Percentiles rank a stretch among this genome's conserved stretches.
Conservation (phyloP, 2,329 filamentous ascomycete species). For the Geosmithia flava region DNA sequence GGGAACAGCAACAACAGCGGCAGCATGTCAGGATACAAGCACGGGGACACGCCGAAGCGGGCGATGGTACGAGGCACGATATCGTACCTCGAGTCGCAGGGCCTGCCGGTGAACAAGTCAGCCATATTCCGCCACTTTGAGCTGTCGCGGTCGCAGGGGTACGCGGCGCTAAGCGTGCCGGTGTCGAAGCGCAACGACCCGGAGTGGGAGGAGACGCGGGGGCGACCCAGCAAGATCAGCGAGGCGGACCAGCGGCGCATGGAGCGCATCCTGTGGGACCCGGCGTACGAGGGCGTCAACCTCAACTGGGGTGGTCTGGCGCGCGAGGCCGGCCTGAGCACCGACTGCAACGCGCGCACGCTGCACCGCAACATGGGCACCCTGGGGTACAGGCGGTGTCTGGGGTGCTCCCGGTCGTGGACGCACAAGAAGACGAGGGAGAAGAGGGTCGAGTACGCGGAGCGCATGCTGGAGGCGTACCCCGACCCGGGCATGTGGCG, state of each 20-base stretch:
- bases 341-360: constrained; percentile 19
- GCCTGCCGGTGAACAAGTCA: constrained; percentile 23
- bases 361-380: constrained; percentile 24
- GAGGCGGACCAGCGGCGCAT: constrained; percentile 21
- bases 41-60: constrained; percentile 23
- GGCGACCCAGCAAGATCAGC: constrained; percentile 19
- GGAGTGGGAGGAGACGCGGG: constrained; percentile 24
- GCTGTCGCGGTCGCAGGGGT: constrained; percentile 23
- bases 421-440: constrained; percentile 17
- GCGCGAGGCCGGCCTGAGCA: constrained; percentile 17
- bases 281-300: constrained; percentile 14
- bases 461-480: constrained; percentile 17
- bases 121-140: constrained; percentile 26
- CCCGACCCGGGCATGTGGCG: constrained; percentile 19
- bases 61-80: constrained; percentile 25
- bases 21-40: constrained; percentile 14
- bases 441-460: constrained; percentile 19
- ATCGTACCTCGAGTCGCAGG: constrained; percentile 24
- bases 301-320: constrained; percentile 21
- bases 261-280: constrained; percentile 23
- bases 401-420: constrained; percentile 15
- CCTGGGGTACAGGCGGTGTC: constrained; percentile 19
- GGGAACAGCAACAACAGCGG: not conserved
- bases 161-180: constrained; percentile 19
- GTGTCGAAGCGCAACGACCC: constrained; percentile 21